Percentiles rank a stretch among this genome's conserved stretches.
Evolutionary conservation across 208 protist genomes (phyloP).

Genomic region (Trypanosoma lewisi): DNA sequence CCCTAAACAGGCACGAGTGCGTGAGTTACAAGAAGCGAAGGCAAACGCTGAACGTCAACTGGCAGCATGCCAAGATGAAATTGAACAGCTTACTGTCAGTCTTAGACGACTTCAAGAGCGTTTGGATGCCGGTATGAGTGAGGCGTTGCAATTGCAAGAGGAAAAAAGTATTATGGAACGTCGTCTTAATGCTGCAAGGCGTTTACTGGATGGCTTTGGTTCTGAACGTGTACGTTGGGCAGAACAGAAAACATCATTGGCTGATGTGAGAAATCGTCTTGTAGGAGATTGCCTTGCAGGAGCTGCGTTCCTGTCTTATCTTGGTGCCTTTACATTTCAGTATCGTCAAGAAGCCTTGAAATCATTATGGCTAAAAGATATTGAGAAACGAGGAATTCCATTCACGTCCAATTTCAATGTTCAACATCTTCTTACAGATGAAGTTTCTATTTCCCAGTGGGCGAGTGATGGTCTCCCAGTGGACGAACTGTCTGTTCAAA

Average conservation of each 20-base stretch:
- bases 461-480: conserved; percentile 96
- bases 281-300: conserved; percentile 98
- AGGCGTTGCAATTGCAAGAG: conserved; percentile 91
- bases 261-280: conserved; percentile 80
- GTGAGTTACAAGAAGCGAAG: conserved; percentile 91
- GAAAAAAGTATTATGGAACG: conserved; percentile 95
- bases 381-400: conserved; percentile 86
- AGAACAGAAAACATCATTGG: conserved; percentile 91
- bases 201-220: conserved; percentile 96
- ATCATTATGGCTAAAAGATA: conserved; percentile 89
- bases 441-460: conserved; percentile 97
- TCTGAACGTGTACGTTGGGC: conserved; percentile 97
- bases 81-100: conserved; percentile 91
- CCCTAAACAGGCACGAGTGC: conserved; percentile 95
- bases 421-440: conserved; percentile 93
- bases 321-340: conserved; percentile 96
- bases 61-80: conserved; percentile 79
- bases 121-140: conserved; percentile 87
- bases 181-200: conserved; percentile 93
- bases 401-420: conserved; percentile 89
- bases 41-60: conserved; percentile 90
- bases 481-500: conserved; percentile 98
- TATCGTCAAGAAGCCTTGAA: conserved; percentile 95
- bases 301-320: conserved; percentile 97
- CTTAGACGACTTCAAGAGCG: conserved; percentile 88